phyloP scores from a whole-genome alignment of 352 stramenopile species.

The Phytophthora lateralis region DNA sequence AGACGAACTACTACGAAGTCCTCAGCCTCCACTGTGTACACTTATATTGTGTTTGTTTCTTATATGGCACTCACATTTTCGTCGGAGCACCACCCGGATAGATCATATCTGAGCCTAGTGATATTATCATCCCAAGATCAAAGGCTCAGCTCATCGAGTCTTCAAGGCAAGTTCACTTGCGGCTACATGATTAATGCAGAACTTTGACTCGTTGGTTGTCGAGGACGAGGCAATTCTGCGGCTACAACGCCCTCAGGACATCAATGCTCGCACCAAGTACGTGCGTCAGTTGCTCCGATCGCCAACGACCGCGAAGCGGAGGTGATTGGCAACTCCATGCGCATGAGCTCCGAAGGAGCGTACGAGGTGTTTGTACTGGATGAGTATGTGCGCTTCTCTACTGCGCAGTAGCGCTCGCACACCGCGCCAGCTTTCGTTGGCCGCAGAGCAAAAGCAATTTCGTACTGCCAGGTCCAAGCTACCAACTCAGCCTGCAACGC shows the following conservation, averaged over 20 bases:
- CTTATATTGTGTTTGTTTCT: neutral
- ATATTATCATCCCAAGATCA: too few species aligned
- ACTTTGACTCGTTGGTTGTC: neutral
- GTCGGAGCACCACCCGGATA: neutral
- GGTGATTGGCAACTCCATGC: constrained; percentile 48
- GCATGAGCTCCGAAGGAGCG: constrained; percentile 71
- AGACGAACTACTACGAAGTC: constrained; percentile 64
- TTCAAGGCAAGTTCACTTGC: too few species aligned
- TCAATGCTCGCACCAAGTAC: too few species aligned
- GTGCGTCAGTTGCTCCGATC: constrained; percentile 47
- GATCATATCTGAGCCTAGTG: too few species aligned
- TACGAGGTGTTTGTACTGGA: constrained; percentile 80
- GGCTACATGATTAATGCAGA: neutral
- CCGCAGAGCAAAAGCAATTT: constrained; percentile 61
- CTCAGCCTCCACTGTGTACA: constrained; percentile 66
- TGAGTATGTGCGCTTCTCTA: constrained; percentile 77
- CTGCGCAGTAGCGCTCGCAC: constrained; percentile 66
- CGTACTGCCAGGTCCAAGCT: constrained; percentile 56
- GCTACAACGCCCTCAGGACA: too few species aligned
- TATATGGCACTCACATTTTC: too few species aligned
- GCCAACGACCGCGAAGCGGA: constrained; percentile 34
- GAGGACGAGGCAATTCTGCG: constrained; percentile 58
- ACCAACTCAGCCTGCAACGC: constrained; percentile 57
- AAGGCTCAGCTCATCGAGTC: too few species aligned
- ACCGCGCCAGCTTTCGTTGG: constrained; percentile 60